Evolutionary conservation across 2,329 filamentous ascomycete species (phyloP).

Genomic region (Aspergillus intermedius): DNA sequence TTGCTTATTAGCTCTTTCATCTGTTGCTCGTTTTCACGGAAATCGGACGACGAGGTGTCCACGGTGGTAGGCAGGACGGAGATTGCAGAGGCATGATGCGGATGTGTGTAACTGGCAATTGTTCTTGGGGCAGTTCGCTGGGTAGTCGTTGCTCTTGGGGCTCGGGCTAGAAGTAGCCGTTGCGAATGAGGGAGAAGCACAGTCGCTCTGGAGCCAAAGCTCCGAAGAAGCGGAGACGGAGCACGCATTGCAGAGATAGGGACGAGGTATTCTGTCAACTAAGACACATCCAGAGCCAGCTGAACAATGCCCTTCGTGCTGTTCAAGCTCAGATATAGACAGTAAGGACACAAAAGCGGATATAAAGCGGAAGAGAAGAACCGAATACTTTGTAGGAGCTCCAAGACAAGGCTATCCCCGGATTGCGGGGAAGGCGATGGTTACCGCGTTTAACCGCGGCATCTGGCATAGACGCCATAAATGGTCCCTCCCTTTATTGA

Average conservation of each 20-base stretch:
- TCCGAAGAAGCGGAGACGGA: slow-evolving; percentile 33
- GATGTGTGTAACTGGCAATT: slow-evolving; percentile 70
- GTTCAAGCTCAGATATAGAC: not conserved
- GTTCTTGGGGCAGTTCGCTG: slow-evolving; percentile 24
- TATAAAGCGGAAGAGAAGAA: slow-evolving; percentile 10
- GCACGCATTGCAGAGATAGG: slow-evolving; percentile 30
- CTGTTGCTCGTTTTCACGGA: slow-evolving; percentile 69
- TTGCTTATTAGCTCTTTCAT: slow-evolving; percentile 68
- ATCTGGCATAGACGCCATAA: not conserved
- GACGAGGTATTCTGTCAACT: not conserved
- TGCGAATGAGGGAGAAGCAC: slow-evolving; percentile 15
- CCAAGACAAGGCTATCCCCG: slow-evolving; percentile 8
- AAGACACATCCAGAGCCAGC: not conserved
- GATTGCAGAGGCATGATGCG: slow-evolving; percentile 74
- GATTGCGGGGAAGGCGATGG: slow-evolving; percentile 23
- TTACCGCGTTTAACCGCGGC: slow-evolving; percentile 43
- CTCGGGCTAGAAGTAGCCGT: slow-evolving; percentile 14
- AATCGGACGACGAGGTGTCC: slow-evolving; percentile 71
- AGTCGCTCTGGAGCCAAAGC: slow-evolving; percentile 24
- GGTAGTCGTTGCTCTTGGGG: slow-evolving; percentile 2
- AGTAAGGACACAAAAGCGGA: not conserved
- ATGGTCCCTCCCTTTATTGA: slow-evolving; percentile 4
- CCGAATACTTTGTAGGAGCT: slow-evolving; percentile 4
- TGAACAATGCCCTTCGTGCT: not conserved
- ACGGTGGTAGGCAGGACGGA: slow-evolving; percentile 71